A percentile compares a stretch with the other conserved stretches of the same genome.
Conservation (phyloP, 2,329 filamentous ascomycete species). For the Fusarium haematococcum region DNA sequence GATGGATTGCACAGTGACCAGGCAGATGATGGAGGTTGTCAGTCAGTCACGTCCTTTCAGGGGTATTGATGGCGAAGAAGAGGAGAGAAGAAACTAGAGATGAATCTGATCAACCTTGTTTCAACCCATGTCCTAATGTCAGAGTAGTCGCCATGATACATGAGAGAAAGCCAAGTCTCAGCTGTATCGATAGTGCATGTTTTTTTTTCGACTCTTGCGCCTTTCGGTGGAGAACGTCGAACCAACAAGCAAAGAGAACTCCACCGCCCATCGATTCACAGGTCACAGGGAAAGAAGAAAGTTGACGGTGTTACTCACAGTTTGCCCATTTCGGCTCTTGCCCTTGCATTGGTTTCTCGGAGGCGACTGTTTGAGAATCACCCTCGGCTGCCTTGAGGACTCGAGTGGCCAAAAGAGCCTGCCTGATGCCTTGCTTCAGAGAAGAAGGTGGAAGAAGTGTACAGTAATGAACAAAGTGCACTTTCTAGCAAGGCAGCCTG, state of each 20-base stretch:
- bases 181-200: constrained; percentile 20
- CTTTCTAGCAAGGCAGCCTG: background rate
- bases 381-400: background rate
- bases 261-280: constrained; percentile 16
- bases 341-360: background rate
- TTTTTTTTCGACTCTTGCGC: background rate
- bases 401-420: background rate
- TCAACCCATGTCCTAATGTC: background rate
- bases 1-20: constrained; percentile 1
- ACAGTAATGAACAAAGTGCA: background rate
- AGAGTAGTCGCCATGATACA: background rate
- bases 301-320: constrained; percentile 5
- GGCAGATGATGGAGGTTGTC: background rate
- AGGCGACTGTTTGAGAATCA: background rate
- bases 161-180: background rate
- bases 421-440: background rate
- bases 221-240: constrained; percentile 5
- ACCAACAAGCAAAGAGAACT: constrained; percentile 14
- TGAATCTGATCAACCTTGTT: background rate
- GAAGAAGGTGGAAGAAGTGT: background rate
- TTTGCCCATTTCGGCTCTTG: constrained; percentile 9
- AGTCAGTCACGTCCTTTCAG: background rate
- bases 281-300: constrained; percentile 14
- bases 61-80: background rate
- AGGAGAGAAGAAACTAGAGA: background rate